Evolutionary conservation across 768 basidiomycete species (phyloP).

Genomic region (Mycena filopes): DNA sequence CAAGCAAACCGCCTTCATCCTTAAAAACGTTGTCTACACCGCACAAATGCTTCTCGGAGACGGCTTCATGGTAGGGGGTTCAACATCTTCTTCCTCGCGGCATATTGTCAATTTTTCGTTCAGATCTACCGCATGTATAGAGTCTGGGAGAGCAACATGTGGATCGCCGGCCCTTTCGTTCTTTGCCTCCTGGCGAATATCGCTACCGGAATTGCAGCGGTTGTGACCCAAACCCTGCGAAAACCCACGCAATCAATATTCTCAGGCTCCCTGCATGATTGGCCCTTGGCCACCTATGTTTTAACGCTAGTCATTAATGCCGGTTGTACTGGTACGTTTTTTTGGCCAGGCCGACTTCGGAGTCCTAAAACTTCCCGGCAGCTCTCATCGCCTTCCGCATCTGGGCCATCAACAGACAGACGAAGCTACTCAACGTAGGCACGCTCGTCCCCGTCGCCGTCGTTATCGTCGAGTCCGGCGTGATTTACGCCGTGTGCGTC

Average conservation of each 20-base stretch:
- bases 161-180: conserved; percentile 4
- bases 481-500: conserved; percentile 27
- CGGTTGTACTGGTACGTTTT: conserved; percentile 9
- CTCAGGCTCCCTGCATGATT: conserved; percentile 4
- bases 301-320: conserved; percentile 8
- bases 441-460: conserved; percentile 23
- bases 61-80: conserved; percentile 26
- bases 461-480: conserved; percentile 35
- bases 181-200: conserved; percentile 5
- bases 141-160: conserved; percentile 8
- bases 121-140: conserved; percentile 9
- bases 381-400: conserved; percentile 34
- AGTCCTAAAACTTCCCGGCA: not conserved
- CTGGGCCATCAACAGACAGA: conserved; percentile 21
- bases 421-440: not conserved
- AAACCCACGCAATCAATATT: conserved; percentile 8
- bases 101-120: not conserved
- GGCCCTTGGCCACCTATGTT: not conserved
- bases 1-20: conserved; percentile 7
- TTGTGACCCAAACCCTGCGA: not conserved
- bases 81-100: too few species aligned
- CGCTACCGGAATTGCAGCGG: conserved; percentile 1
- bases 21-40: conserved; percentile 26
- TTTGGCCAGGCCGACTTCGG: not conserved
- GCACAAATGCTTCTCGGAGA: conserved; percentile 31